These are phyloP conservation scores for Fusarium sp. DNA, from an alignment of 2,329 filamentous ascomycete species.

Conservation along the genomic window DNA sequence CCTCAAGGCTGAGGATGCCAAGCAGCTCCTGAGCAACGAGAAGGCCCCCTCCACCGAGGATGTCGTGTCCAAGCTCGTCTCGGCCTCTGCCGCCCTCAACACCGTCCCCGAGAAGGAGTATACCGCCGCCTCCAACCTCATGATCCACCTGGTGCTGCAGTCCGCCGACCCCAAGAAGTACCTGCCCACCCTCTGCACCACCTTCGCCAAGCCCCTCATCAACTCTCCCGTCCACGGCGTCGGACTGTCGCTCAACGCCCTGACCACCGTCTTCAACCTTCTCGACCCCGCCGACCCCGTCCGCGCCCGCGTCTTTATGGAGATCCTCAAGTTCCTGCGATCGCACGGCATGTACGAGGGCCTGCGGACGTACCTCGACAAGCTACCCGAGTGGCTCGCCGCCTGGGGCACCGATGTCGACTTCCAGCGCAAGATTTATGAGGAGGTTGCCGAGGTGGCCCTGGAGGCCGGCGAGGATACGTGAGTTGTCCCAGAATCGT, in stretches of 20 bases:
- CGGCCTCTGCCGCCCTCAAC: slow-evolving; percentile 78
- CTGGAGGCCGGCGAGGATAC: slow-evolving; percentile 78
- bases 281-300: slow-evolving; percentile 77
- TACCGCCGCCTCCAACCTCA: slow-evolving; percentile 93
- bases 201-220: slow-evolving; percentile 85
- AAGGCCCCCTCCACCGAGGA: slow-evolving; percentile 77
- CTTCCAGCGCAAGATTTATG: slow-evolving; percentile 83
- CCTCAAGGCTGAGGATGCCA: slow-evolving; percentile 81
- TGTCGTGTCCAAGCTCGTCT: slow-evolving; percentile 86
- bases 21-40: slow-evolving; percentile 75
- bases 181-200: slow-evolving; percentile 86
- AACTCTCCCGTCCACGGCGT: slow-evolving; percentile 86
- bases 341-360: slow-evolving; percentile 79
- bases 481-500: slow-evolving; percentile 56
- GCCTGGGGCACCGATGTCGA: slow-evolving; percentile 85
- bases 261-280: slow-evolving; percentile 97
- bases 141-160: slow-evolving; percentile 90
- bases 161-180: slow-evolving; percentile 84
- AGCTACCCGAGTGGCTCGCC: slow-evolving; percentile 80
- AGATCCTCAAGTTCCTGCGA: slow-evolving; percentile 85
- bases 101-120: slow-evolving; percentile 95
- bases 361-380: slow-evolving; percentile 81
- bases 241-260: slow-evolving; percentile 84
- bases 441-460: slow-evolving; percentile 82
- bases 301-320: slow-evolving; percentile 88